phyloP scores from a whole-genome alignment of 257 asterid species.

The Verbena officinalis region DNA sequence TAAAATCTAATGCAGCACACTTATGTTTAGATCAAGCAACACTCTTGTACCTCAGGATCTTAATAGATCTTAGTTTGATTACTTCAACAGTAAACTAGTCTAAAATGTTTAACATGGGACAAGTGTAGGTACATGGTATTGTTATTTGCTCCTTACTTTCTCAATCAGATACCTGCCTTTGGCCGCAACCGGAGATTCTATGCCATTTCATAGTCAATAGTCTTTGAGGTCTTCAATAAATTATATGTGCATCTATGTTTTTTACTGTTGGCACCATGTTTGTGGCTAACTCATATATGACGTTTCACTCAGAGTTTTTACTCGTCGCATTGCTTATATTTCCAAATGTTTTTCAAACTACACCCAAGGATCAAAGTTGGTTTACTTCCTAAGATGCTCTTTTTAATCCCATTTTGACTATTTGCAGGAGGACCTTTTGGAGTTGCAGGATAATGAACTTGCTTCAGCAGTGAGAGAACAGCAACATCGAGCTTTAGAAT shows the following conservation, averaged over 20 bases:
- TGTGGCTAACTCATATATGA: not conserved
- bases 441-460: constrained; percentile 87
- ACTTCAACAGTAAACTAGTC: not conserved
- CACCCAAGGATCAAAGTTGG: not conserved
- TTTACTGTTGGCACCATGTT: constrained; percentile 15
- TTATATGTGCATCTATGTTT: not conserved
- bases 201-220: constrained; percentile 4
- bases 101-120: not conserved
- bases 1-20: not conserved
- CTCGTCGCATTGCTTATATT: constrained; percentile 2
- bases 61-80: not conserved
- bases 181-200: not conserved
- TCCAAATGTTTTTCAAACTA: constrained; percentile 20
- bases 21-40: not conserved
- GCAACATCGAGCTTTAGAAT: constrained; percentile 72
- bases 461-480: constrained; percentile 75
- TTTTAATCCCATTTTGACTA: constrained; percentile 29
- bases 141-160: not conserved
- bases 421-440: constrained; percentile 86
- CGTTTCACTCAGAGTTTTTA: not conserved
- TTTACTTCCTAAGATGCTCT: constrained; percentile 26
- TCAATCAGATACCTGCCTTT: not conserved
- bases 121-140: not conserved
- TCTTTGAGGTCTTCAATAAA: constrained; percentile 15
- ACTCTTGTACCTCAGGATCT: not conserved